Evolutionary conservation across 1,284 basidiomycete genomes (phyloP).

Genomic region (Heterobasidion annosum): DNA sequence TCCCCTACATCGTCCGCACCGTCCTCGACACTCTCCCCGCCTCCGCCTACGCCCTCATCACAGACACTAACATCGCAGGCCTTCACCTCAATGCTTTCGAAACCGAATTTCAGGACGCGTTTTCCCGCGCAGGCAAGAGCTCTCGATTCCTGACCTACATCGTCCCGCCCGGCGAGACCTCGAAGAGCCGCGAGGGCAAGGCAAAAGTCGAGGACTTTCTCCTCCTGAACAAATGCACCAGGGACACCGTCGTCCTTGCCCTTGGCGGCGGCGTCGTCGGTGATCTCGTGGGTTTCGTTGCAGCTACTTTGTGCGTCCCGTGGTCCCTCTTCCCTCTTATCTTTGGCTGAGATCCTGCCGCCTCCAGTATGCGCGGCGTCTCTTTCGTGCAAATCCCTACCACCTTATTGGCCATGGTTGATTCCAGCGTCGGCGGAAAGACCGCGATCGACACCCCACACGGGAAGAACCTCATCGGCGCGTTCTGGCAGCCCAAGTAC

Average conservation of each 20-base stretch:
- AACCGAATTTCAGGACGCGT: conserved; percentile 50
- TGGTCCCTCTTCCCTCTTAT: background rate
- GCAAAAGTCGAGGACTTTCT: conserved; percentile 94
- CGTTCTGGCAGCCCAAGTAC: conserved; percentile 97
- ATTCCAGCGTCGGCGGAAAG: conserved; percentile 96
- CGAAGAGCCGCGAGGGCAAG: conserved; percentile 89
- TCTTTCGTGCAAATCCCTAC: conserved; percentile 96
- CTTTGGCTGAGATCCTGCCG: background rate
- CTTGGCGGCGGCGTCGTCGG: conserved; percentile 96
- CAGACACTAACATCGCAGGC: conserved; percentile 82
- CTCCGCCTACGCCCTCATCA: conserved; percentile 89
- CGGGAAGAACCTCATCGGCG: conserved; percentile 97
- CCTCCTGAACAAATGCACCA: conserved; percentile 80
- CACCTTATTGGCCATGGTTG: conserved; percentile 96
- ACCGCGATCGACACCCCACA: conserved; percentile 96
- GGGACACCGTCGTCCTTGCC: conserved; percentile 91
- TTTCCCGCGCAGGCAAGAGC: conserved; percentile 24
- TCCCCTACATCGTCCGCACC: conserved; percentile 79
- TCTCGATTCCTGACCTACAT: conserved; percentile 75
- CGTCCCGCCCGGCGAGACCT: conserved; percentile 86
- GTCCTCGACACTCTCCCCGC: conserved; percentile 71
- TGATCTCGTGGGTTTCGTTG: conserved; percentile 93
- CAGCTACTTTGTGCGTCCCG: conserved; percentile 87
- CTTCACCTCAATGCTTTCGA: conserved; percentile 70
- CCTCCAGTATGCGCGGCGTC: conserved; percentile 73